Base-by-base conservation (phyloP, 306 rosid genomes). In the Vigna angularis region DNA sequence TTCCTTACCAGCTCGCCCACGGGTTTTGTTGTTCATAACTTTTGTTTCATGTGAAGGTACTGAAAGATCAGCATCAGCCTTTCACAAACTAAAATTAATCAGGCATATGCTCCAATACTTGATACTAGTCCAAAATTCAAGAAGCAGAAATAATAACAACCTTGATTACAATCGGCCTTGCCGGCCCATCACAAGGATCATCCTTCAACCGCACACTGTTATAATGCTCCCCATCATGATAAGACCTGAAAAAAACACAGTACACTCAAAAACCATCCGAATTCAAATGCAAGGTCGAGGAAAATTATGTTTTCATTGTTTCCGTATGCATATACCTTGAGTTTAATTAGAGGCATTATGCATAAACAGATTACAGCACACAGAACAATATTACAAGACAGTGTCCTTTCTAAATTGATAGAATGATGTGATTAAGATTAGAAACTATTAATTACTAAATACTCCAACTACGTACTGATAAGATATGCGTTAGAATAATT, bases 221-320 rank as follows among this genome's bases (percentile, higher is more conserved):
- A 66, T 92, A 92, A 85, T 92, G 97, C 80, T 92, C 97, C 34
- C 87, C 93, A 50, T 92, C 93, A 22, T 92, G 97, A 83, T 92
- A 90, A 70, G 93, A 92, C 74, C 96, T 92, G 82, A 81, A 74
- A 65, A 80, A 84, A 44, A 45, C 73, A 79, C 57, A 26, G 78
- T 63, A 57, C 38, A 66, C 22, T 26, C 17, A 63, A 18, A 61
- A 67, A 44, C 5, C 81, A 51, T 66, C 71, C 52, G 72, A 51
- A 52, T 71, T 75, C 67, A 75, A 24, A 79, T 17, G 58, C 50
- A 68, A 71, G 75, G 52, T 57, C n/a, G 14, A 68, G 26, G 66
- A 53, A 55, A 34, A 70, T 70, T 50, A 20, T 40, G 45, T 66
- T 55, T 55, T 75, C 34, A 30, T 48, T 48, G 62, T 83, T 81